Base-by-base conservation (phyloP, 2,329 filamentous ascomycete genomes). In the Stagonosporopsis tanaceti region DNA sequence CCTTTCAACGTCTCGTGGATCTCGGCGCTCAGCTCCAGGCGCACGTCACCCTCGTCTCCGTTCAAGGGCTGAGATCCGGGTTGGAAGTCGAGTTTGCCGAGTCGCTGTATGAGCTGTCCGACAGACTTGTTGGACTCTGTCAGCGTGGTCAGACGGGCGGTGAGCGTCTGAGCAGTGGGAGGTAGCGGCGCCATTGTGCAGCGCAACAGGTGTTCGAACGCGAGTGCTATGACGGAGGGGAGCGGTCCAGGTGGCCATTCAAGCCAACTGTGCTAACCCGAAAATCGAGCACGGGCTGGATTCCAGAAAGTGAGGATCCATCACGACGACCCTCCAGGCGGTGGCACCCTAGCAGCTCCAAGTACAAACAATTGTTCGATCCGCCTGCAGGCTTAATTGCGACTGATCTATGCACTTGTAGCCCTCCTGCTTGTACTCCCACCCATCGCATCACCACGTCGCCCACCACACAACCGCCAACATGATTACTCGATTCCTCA, bases 401-500 rank as follows among this genome's bases (percentile, higher is more conserved):
- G 15, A 15, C 32, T 14, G 2, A 14, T n/a, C 8, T n/a, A 2
- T 34, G 24, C 12, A 42, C 37, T 9, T 30, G 20, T 34, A 17
- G 11, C 4, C 6, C 9, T 6, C 17, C 25, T 40, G 8, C 15
- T 22, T 25, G 37, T 28, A 9, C 9, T 34, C 28, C 28, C n/a
- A 32, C 48, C 15, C 39, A 3, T 20, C 20, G 20, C 20, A 20
- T 20, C 24, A 38, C 30, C 24, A 4, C 55, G 4, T 40, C 44
- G 25, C 41, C 25, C 40, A 25, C 32, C 42, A 7, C 50, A 52
- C 27, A 27, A 37, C 44, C 59, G 32, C 42, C 75, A 75, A 72
- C 69, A 95, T 95, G 92, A 91, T 95, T 60, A 94, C 91, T 58
- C 88, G 89, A 75, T 95, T 92, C 81, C 86, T 96, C 77, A 94